A percentile compares a stretch with the other conserved stretches of the same genome.
These are phyloP conservation scores for Colletotrichum sp. DNA, from an alignment of 2,329 filamentous ascomycete species.

Conservation along the genomic window DNA sequence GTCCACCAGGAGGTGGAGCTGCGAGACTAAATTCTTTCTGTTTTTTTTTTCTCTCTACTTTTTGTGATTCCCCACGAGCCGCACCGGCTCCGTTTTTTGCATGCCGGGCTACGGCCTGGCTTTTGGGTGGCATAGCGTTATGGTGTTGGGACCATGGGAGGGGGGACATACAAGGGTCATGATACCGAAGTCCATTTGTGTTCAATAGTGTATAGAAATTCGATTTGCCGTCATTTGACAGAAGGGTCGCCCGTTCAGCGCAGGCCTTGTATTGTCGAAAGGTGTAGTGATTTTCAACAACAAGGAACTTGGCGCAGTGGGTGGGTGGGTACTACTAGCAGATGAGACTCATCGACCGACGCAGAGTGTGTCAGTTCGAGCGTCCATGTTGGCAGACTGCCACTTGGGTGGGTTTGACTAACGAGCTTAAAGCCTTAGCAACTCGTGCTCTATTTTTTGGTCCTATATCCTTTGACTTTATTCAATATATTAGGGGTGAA, in stretches of 20 bases:
- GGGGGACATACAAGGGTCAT: background rate
- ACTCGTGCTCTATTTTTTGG: no score
- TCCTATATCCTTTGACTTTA: no score
- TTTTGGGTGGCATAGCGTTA: slow-evolving; percentile 7
- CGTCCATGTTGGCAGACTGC: no score
- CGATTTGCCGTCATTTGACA: background rate
- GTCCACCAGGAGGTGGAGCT: slow-evolving; percentile 61
- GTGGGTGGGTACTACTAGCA: background rate
- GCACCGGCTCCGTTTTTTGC: background rate
- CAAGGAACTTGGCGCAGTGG: background rate
- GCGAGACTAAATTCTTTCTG: slow-evolving; percentile 30
- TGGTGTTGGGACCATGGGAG: background rate
- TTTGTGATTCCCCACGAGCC: slow-evolving; percentile 17
- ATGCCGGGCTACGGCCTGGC: background rate
- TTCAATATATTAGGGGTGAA: no score
- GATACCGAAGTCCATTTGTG: slow-evolving; percentile 1
- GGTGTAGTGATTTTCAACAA: background rate
- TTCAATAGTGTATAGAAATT: background rate
- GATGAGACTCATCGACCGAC: background rate
- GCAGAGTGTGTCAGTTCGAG: no score
- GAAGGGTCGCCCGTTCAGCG: background rate
- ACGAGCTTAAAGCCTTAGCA: no score
- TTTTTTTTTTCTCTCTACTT: background rate
- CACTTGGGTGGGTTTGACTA: no score
- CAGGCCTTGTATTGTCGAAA: background rate